phyloP scores from a whole-genome alignment of 179 eudicot species.

The Silene noctiflora region DNA sequence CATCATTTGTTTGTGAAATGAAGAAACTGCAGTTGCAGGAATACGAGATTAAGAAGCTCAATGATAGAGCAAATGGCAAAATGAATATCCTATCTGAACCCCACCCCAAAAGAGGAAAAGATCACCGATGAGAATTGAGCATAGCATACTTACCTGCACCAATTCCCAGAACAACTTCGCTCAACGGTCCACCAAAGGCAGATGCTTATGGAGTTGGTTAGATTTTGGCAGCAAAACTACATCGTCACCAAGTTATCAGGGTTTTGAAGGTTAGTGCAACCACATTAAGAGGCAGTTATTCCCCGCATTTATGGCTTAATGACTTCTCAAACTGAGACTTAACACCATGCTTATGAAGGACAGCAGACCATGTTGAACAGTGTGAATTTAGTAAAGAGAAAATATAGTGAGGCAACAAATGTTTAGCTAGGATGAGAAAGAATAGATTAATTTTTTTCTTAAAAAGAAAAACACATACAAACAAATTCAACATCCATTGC shows the following conservation, averaged over 20 bases:
- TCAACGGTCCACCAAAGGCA: not conserved
- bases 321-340: not conserved
- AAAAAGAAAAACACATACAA: slow-evolving; percentile 24
- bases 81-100: not conserved
- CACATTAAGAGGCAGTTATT: not conserved
- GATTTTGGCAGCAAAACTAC: not conserved
- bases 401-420: not conserved
- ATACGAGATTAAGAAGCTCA: not conserved
- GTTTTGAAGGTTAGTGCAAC: not conserved
- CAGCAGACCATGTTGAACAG: not conserved
- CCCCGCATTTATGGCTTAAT: not conserved
- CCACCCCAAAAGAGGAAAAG: not conserved
- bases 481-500: slow-evolving; percentile 29
- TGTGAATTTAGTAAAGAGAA: not conserved
- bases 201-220: not conserved
- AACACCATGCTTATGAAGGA: not conserved
- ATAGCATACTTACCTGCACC: slow-evolving; percentile 1
- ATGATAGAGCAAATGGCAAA: not conserved
- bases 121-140: not conserved
- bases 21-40: not conserved
- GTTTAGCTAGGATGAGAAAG: slow-evolving; percentile 10
- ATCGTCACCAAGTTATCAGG: not conserved
- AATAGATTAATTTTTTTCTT: not conserved
- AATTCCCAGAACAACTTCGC: not conserved
- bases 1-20: not conserved